These are phyloP conservation scores for Cyclostephanos invisitatus DNA, from an alignment of 108 stramenopile genomes.

Conservation along the genomic window DNA sequence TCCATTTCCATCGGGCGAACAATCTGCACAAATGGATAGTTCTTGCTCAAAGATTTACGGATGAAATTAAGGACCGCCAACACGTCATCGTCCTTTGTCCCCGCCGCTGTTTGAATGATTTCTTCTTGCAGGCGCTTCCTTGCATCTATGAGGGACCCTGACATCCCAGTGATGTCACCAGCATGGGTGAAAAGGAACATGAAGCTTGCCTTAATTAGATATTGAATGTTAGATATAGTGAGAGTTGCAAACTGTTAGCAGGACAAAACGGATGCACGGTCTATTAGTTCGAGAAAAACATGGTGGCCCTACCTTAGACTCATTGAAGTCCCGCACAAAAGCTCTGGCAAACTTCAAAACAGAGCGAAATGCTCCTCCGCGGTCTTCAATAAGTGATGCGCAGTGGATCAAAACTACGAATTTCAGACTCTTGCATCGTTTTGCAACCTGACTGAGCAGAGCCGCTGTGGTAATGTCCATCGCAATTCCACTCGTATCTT, in stretches of 20 bases:
- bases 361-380: constrained; percentile 56
- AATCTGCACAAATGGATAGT: constrained; percentile 56
- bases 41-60: constrained; percentile 38
- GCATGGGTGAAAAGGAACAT: constrained; percentile 64
- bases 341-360: constrained; percentile 55
- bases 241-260: neutral
- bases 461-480: constrained; percentile 66
- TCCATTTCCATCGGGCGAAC: constrained; percentile 53
- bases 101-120: constrained; percentile 46
- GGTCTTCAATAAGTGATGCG: constrained; percentile 60
- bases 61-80: constrained; percentile 47
- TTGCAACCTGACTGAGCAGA: constrained; percentile 59
- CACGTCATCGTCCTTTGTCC: constrained; percentile 48
- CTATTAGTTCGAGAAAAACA: neutral
- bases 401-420: constrained; percentile 64
- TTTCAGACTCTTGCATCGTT: constrained; percentile 48
- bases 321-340: constrained; percentile 54
- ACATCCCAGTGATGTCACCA: constrained; percentile 45
- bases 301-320: constrained; percentile 31
- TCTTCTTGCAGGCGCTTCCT: constrained; percentile 45
- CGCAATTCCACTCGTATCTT: constrained; percentile 60
- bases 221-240: neutral
- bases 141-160: constrained; percentile 12
- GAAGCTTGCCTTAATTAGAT: constrained; percentile 28
- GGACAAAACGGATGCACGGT: neutral